Evolutionary conservation across 2,329 filamentous ascomycete species (phyloP).

Genomic region (Sphaceloma murrayae): DNA sequence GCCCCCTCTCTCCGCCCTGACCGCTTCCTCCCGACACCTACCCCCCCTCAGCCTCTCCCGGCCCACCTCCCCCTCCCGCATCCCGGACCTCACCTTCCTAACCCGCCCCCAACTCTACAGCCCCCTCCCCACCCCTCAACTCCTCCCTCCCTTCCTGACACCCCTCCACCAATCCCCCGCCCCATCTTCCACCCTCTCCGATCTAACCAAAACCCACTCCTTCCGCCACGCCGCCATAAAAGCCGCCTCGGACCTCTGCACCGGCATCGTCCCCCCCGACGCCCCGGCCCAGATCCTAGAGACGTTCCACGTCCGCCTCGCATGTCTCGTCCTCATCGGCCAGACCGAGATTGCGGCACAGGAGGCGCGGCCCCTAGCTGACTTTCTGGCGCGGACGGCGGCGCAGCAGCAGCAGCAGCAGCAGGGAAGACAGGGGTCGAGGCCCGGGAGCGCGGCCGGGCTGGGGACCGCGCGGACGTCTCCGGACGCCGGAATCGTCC

Average conservation of each 20-base stretch:
- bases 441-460: conserved; percentile 43
- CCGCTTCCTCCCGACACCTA: conserved; percentile 20
- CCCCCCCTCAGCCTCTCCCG: conserved; percentile 18
- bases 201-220: conserved; percentile 61
- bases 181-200: conserved; percentile 54
- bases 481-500: conserved; percentile 46
- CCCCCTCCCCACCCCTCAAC: conserved; percentile 55
- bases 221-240: conserved; percentile 55
- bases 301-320: conserved; percentile 70
- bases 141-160: conserved; percentile 58
- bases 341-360: conserved; percentile 48
- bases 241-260: conserved; percentile 33
- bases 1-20: conserved; percentile 20
- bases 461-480: conserved; percentile 37
- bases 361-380: conserved; percentile 54
- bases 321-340: conserved; percentile 71
- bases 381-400: conserved; percentile 35
- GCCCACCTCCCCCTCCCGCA: conserved; percentile 9
- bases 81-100: conserved; percentile 70
- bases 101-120: conserved; percentile 76
- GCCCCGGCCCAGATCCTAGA: conserved; percentile 61
- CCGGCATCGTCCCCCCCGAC: conserved; percentile 35
- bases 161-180: conserved; percentile 56
- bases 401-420: background rate
- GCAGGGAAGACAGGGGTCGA: background rate